These are phyloP conservation scores for Macroventuria anomochaeta DNA, from an alignment of 2,329 filamentous ascomycete species.

Conservation along the genomic window DNA sequence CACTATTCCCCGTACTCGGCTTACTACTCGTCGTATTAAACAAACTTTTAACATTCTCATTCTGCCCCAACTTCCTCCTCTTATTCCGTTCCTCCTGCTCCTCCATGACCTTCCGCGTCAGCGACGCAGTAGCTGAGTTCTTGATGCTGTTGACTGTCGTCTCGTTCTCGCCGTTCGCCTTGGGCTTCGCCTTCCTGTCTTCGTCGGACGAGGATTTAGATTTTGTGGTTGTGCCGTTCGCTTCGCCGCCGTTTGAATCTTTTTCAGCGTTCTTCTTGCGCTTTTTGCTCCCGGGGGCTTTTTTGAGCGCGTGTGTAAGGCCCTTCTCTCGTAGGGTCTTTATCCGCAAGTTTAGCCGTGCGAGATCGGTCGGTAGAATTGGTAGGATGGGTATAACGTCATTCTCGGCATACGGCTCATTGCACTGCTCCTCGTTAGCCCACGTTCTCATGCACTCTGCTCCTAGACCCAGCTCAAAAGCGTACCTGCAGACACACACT, in stretches of 20 bases:
- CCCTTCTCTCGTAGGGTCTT: slow-evolving; percentile 74
- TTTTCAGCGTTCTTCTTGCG: slow-evolving; percentile 66
- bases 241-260: slow-evolving; percentile 18
- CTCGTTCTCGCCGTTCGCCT: slow-evolving; percentile 5
- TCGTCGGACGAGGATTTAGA: slow-evolving; percentile 30
- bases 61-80: slow-evolving; percentile 70
- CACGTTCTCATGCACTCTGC: no score
- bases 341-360: slow-evolving; percentile 68
- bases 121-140: slow-evolving; percentile 80
- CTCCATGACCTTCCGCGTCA: slow-evolving; percentile 84
- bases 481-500: slow-evolving; percentile 66
- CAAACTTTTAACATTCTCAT: slow-evolving; percentile 57
- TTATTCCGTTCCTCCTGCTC: slow-evolving; percentile 87
- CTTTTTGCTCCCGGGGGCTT: slow-evolving; percentile 70
- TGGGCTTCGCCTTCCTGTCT: slow-evolving; percentile 26
- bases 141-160: slow-evolving; percentile 71
- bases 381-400: slow-evolving; percentile 87
- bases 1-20: slow-evolving; percentile 49
- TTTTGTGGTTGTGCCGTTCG: slow-evolving; percentile 15
- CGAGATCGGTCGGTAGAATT: slow-evolving; percentile 71
- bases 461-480: no score
- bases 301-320: slow-evolving; percentile 87
- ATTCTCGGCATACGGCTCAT: slow-evolving; percentile 71
- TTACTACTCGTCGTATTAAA: slow-evolving; percentile 52
- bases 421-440: slow-evolving; percentile 65